Conservation (phyloP, 345 rosid genomes). For the Populus alba region DNA sequence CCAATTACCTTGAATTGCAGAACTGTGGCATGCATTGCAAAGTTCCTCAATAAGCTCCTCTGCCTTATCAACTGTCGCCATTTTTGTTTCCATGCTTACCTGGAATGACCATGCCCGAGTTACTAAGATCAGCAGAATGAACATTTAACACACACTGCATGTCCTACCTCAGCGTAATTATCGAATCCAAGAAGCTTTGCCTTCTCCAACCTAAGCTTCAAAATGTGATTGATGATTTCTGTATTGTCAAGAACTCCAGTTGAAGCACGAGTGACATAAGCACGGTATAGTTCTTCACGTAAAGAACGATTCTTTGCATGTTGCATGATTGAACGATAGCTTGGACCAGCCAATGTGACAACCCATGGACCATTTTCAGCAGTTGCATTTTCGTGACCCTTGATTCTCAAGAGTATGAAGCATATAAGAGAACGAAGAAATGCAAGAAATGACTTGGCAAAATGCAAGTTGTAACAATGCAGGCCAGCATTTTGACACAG, state of each 20-base stretch:
- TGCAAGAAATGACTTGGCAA: neutral
- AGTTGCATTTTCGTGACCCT: slow-evolving; percentile 86
- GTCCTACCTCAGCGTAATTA: slow-evolving; percentile 75
- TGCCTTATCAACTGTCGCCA: slow-evolving; percentile 92
- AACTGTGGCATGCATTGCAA: slow-evolving; percentile 73
- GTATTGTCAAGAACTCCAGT: slow-evolving; percentile 74
- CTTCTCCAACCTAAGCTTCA: slow-evolving; percentile 75
- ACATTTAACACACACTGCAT: slow-evolving; percentile 7
- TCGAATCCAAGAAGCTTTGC: slow-evolving; percentile 73
- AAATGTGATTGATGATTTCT: slow-evolving; percentile 58
- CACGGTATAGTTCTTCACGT: slow-evolving; percentile 81
- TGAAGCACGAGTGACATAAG: slow-evolving; percentile 66
- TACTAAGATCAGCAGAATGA: slow-evolving; percentile 10
- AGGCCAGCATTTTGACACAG: neutral
- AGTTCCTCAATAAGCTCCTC: slow-evolving; percentile 82
- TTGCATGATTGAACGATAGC: slow-evolving; percentile 76
- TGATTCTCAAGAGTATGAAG: too few species aligned
- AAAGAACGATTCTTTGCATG: slow-evolving; percentile 73
- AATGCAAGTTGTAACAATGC: too few species aligned
- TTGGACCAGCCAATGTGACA: slow-evolving; percentile 74
- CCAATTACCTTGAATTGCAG: slow-evolving; percentile 74
- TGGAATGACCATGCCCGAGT: slow-evolving; percentile 27
- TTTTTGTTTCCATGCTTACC: slow-evolving; percentile 93
- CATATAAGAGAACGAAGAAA: neutral
- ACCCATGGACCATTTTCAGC: slow-evolving; percentile 86